phyloP scores from a whole-genome alignment of 169 alveolate genomes.

The Eimeria mitis region DNA sequence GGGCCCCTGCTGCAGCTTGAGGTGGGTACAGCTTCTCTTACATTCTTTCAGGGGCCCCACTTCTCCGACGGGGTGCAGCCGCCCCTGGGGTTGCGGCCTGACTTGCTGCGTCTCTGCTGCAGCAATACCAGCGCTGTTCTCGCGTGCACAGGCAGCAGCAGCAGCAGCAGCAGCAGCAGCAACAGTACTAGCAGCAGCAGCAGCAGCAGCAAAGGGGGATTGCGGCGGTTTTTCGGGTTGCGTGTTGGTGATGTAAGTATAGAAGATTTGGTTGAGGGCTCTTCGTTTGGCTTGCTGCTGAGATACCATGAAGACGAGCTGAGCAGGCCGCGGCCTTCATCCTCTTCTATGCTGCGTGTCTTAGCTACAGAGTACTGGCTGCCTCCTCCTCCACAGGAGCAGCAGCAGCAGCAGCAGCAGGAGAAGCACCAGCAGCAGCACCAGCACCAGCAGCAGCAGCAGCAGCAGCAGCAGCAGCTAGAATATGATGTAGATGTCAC shows the following conservation, averaged over 20 bases:
- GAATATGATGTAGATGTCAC: slow-evolving; percentile 34
- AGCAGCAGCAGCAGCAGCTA: slow-evolving; percentile 18
- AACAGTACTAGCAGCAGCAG: slow-evolving; percentile 10
- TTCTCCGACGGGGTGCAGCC: not conserved
- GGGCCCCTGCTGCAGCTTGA: not conserved
- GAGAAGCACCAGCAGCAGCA: not conserved
- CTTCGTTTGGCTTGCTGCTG: not conserved
- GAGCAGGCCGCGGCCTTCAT: not conserved
- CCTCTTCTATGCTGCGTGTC: not conserved
- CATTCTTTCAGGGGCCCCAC: not conserved
- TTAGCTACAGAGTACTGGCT: not conserved
- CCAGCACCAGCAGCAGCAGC: not conserved
- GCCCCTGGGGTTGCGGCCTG: not conserved
- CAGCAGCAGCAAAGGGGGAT: not conserved
- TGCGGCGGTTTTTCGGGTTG: not conserved
- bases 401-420: slow-evolving; percentile 37
- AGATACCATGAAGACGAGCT: slow-evolving; percentile 12
- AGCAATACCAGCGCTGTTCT: not conserved
- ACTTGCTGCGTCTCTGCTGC: not conserved
- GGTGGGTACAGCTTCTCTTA: not conserved
- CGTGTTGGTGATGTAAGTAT: not conserved
- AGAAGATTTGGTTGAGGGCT: not conserved
- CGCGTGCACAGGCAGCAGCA: not conserved
- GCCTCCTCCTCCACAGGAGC: not conserved
- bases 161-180: slow-evolving; percentile 5